phyloP scores from a whole-genome alignment of 352 stramenopile species.

The Pseudoperonospora humuli region DNA sequence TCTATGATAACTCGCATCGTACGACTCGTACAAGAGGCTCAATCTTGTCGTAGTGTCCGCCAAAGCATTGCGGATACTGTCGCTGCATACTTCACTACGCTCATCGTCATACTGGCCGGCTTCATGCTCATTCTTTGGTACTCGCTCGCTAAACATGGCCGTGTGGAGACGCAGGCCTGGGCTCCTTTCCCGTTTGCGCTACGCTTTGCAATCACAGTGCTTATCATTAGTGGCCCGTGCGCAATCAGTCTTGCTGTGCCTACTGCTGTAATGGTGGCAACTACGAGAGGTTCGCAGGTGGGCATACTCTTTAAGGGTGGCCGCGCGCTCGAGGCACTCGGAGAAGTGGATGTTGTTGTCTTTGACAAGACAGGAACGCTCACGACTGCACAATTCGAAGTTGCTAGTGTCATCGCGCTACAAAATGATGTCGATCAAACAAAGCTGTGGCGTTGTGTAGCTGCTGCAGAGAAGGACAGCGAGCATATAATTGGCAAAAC shows the following conservation, averaged over 20 bases:
- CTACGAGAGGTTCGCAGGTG: conserved; percentile 66
- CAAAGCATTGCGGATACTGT: conserved; percentile 62
- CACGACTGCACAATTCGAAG: conserved; percentile 45
- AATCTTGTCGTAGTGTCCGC: conserved; percentile 50
- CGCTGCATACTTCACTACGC: conserved; percentile 64
- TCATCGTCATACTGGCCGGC: conserved; percentile 54
- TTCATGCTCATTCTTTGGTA: conserved; percentile 74
- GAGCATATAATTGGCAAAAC: conserved; percentile 62
- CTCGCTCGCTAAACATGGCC: conserved; percentile 31
- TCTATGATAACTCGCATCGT: conserved; percentile 75
- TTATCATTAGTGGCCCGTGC: conserved; percentile 74
- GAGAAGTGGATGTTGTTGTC: conserved; percentile 60
- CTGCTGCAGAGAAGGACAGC: conserved; percentile 44
- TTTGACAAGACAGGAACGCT: conserved; percentile 82
- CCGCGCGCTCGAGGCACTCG: conserved; percentile 54
- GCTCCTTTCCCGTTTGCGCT: conserved; percentile 60
- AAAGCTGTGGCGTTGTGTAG: conserved; percentile 39
- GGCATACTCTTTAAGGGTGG: conserved; percentile 80
- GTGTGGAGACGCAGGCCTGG: conserved; percentile 43
- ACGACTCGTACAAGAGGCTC: conserved; percentile 60
- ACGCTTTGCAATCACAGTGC: conserved; percentile 70
- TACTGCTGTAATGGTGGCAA: conserved; percentile 74
- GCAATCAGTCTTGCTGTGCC: conserved; percentile 69
- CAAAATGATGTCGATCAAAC: conserved; percentile 1
- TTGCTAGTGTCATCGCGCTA: conserved; percentile 21